These are phyloP conservation scores for Talaromyces albobiverticillius DNA, from an alignment of 2,329 filamentous ascomycete genomes.

Conservation along the genomic window DNA sequence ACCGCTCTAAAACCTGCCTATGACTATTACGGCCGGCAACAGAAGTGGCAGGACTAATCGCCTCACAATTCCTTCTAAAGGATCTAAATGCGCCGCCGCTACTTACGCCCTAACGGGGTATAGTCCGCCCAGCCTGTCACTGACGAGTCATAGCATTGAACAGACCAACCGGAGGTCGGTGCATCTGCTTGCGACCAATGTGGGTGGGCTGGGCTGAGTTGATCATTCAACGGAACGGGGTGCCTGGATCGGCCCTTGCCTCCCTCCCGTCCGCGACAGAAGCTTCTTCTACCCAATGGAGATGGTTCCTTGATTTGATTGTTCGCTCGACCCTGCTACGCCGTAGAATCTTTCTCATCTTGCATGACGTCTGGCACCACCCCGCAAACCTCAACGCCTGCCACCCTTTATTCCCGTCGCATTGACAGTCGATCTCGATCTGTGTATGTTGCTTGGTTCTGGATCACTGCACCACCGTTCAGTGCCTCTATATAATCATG, in stretches of 20 bases:
- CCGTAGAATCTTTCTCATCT: conserved; percentile 13
- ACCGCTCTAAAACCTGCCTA: not conserved
- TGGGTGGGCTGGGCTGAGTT: conserved; percentile 5
- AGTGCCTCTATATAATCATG: not conserved
- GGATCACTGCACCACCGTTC: not conserved
- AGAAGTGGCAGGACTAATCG: not conserved
- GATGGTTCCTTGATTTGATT: conserved; percentile 4
- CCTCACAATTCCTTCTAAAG: not conserved
- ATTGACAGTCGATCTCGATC: conserved; percentile 1
- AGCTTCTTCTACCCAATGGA: conserved; percentile 14
- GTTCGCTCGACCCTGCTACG: conserved; percentile 2
- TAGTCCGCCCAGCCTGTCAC: conserved; percentile 3
- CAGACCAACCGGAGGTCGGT: conserved; percentile 1
- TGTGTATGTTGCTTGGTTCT: not conserved
- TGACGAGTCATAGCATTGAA: conserved; percentile 4
- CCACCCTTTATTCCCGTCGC: not conserved
- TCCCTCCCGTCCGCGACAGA: conserved; percentile 19
- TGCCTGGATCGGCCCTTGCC: conserved; percentile 24
- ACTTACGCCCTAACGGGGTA: conserved; percentile 3
- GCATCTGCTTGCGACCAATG: conserved; percentile 4
- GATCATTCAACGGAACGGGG: conserved; percentile 13
- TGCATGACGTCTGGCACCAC: conserved; percentile 9
- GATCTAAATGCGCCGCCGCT: not conserved
- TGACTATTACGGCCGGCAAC: not conserved
- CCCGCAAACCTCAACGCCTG: conserved; percentile 8